Evolutionary conservation across 495 filamentous ascomycete species (phyloP).

Genomic region (Tricharina praecox): DNA sequence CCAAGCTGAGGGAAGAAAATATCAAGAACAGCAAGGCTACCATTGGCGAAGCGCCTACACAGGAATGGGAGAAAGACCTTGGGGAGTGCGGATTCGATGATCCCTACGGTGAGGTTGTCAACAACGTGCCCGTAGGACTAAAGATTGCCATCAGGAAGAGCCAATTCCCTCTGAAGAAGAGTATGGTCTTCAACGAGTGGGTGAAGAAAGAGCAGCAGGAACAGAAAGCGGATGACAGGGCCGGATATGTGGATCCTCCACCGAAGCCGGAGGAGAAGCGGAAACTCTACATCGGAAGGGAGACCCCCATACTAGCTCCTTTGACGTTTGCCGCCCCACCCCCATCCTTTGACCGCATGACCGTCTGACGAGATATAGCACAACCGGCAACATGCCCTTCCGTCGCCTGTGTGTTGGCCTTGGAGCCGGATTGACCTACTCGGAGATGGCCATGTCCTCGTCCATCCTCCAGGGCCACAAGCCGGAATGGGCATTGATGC

Average conservation of each 20-base stretch:
- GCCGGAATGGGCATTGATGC: constrained; percentile 85
- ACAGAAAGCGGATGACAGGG: constrained; percentile 48
- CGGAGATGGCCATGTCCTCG: constrained; percentile 91
- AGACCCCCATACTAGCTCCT: constrained; percentile 81
- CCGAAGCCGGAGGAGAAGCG: constrained; percentile 83
- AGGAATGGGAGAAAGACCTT: constrained; percentile 24
- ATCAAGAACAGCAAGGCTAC: constrained; percentile 18
- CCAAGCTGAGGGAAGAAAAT: constrained; percentile 20
- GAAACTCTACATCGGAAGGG: constrained; percentile 75
- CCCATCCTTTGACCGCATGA: too few species aligned
- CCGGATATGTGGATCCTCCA: constrained; percentile 65
- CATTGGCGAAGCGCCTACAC: constrained; percentile 5
- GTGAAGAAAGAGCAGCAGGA: constrained; percentile 37
- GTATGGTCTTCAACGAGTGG: constrained; percentile 62
- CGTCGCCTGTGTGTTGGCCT: constrained; percentile 78
- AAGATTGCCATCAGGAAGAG: constrained; percentile 57
- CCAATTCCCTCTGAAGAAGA: constrained; percentile 46
- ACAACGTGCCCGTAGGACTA: constrained; percentile 45
- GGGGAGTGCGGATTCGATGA: constrained; percentile 29
- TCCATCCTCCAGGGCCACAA: constrained; percentile 83
- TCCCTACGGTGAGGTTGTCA: constrained; percentile 47
- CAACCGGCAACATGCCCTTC: constrained; percentile 95
- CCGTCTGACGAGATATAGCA: too few species aligned
- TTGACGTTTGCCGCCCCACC: constrained; percentile 35
- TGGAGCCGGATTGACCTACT: constrained; percentile 86